Evolutionary conservation across 2,329 filamentous ascomycete species (phyloP).

Genomic region (Myriosclerotinia duriaeana): DNA sequence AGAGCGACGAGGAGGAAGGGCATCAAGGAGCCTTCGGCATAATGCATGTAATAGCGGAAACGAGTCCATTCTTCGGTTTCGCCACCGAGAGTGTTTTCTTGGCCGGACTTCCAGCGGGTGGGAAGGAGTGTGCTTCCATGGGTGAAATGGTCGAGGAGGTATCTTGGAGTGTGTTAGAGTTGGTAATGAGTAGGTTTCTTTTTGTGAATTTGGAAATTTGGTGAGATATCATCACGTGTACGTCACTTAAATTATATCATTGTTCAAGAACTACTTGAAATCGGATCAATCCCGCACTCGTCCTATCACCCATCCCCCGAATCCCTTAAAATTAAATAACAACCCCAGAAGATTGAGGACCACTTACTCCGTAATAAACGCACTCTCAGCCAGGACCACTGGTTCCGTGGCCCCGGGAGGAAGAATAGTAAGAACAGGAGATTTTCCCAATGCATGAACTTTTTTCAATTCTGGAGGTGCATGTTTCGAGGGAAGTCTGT

Average conservation of each 20-base stretch:
- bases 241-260: not conserved
- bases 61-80: conserved; percentile 62
- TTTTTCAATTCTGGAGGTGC: conserved; percentile 75
- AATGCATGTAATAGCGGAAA: conserved; percentile 74
- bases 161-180: conserved; percentile 43
- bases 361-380: conserved; percentile 63
- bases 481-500: conserved; percentile 59
- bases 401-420: conserved; percentile 45
- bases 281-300: not conserved
- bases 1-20: conserved; percentile 63
- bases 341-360: not conserved
- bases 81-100: conserved; percentile 56
- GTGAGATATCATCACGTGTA: not conserved
- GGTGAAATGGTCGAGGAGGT: conserved; percentile 67
- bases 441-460: conserved; percentile 83
- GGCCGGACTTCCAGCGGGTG: conserved; percentile 55
- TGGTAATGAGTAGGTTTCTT: not conserved
- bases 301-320: not conserved
- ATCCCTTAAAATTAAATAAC: not conserved
- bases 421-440: conserved; percentile 71
- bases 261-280: not conserved
- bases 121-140: conserved; percentile 52
- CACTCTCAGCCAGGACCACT: conserved; percentile 76
- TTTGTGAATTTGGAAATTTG: too few species aligned
- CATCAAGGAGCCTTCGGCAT: conserved; percentile 82